A percentile compares a stretch with the other conserved stretches of the same genome.
Evolutionary conservation across 345 rosid genomes (phyloP).

Genomic region (Mercurialis annua): DNA sequence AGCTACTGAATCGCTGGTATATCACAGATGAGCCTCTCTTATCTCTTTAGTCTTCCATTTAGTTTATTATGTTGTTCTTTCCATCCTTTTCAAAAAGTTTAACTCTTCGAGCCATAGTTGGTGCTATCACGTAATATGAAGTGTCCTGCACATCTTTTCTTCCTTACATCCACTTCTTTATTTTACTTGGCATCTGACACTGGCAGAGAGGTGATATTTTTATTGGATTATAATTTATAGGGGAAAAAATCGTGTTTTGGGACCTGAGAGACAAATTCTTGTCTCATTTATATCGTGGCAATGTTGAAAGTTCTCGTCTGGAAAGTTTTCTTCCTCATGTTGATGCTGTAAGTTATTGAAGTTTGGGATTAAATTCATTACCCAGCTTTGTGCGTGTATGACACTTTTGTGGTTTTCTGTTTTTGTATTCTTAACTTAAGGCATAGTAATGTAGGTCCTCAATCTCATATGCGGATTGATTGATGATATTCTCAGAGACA

Average conservation of each 20-base stretch:
- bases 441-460: slow-evolving; percentile 57
- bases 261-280: slow-evolving; percentile 80
- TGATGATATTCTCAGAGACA: slow-evolving; percentile 71
- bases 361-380: neutral
- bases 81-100: neutral
- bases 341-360: slow-evolving; percentile 59
- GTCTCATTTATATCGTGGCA: slow-evolving; percentile 60
- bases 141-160: neutral
- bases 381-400: neutral
- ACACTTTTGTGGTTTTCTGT: neutral
- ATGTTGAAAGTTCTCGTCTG: slow-evolving; percentile 73
- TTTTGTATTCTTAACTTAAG: slow-evolving; percentile 15
- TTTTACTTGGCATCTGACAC: slow-evolving; percentile 2
- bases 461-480: slow-evolving; percentile 68
- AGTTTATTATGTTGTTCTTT: neutral
- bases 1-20: neutral
- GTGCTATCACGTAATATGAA: neutral
- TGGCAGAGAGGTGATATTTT: slow-evolving; percentile 6
- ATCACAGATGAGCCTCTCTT: neutral
- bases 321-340: slow-evolving; percentile 66
- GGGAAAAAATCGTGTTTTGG: slow-evolving; percentile 81
- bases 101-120: neutral
- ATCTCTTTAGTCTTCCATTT: neutral
- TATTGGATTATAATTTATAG: slow-evolving; percentile 37
- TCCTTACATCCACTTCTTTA: neutral